phyloP scores from a whole-genome alignment of 768 basidiomycete species.

The Amanita rimosa region DNA sequence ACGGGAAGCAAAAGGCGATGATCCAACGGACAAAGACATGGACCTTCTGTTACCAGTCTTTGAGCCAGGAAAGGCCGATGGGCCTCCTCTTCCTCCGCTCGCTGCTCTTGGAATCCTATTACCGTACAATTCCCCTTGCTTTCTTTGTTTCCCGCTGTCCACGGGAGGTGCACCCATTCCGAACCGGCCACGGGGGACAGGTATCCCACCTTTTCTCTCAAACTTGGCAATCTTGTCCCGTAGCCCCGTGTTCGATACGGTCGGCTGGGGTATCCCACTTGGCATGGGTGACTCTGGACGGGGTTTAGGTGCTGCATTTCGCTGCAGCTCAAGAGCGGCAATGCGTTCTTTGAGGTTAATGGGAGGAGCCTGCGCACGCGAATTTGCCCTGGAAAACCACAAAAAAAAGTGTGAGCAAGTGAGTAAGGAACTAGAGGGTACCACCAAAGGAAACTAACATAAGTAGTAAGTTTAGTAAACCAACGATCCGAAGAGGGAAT shows the following conservation, averaged over 20 bases:
- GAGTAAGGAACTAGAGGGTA: no score
- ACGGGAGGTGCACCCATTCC: constrained; percentile 55
- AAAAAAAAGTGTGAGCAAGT: no score
- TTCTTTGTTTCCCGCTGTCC: constrained; percentile 33
- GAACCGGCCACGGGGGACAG: constrained; percentile 67
- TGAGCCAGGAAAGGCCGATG: constrained; percentile 10
- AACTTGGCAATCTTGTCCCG: constrained; percentile 73
- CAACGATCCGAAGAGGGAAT: not conserved
- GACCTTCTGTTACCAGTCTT: not conserved
- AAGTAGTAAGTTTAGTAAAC: no score
- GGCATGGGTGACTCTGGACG: constrained; percentile 12
- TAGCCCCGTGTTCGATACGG: constrained; percentile 20
- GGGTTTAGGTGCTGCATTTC: constrained; percentile 19
- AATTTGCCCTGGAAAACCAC: constrained; percentile 17
- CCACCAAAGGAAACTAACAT: not conserved
- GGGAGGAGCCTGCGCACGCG: constrained; percentile 21
- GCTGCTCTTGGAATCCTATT: constrained; percentile 49
- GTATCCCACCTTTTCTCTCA: constrained; percentile 66
- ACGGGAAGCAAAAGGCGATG: not conserved
- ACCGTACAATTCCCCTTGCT: constrained; percentile 61
- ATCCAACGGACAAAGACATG: constrained; percentile 1
- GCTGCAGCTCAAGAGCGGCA: constrained; percentile 72
- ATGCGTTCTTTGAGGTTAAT: constrained; percentile 74
- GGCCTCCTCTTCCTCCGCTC: constrained; percentile 12
- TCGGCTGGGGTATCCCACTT: constrained; percentile 18